These are phyloP conservation scores for Inga oerstediana DNA, from an alignment of 306 rosid genomes.

Conservation along the genomic window DNA sequence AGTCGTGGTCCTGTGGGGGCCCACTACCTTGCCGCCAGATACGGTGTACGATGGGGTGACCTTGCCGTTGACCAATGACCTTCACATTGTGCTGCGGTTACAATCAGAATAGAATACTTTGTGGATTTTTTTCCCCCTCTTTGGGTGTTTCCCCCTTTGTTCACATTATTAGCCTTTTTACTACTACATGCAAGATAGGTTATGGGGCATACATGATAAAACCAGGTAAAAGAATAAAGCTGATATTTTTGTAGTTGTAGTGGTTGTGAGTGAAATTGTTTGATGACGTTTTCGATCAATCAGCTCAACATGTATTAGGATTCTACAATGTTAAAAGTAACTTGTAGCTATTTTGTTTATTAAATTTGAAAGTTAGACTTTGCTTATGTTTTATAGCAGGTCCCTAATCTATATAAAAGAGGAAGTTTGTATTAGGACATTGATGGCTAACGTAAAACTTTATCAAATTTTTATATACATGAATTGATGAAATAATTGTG, in stretches of 20 bases:
- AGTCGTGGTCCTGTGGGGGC: slow-evolving; percentile 94
- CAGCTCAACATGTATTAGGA: slow-evolving; percentile 4
- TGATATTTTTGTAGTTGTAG: not conserved
- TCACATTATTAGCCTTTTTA: slow-evolving; percentile 22
- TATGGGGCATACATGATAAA: slow-evolving; percentile 33
- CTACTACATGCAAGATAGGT: slow-evolving; percentile 23
- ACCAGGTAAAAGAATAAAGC: slow-evolving; percentile 33
- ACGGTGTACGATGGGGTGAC: slow-evolving; percentile 90
- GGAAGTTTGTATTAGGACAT: no score
- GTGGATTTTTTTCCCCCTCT: slow-evolving; percentile 27
- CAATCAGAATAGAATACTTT: slow-evolving; percentile 23
- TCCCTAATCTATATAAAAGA: no score
- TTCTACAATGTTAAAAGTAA: not conserved
- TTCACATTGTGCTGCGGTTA: slow-evolving; percentile 13
- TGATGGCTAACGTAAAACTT: no score
- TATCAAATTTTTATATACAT: no score
- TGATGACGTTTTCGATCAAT: slow-evolving; percentile 2
- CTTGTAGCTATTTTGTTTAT: not conserved
- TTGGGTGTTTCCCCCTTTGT: not conserved
- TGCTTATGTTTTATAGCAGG: no score
- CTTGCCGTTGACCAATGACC: slow-evolving; percentile 53
- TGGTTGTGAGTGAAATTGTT: not conserved
- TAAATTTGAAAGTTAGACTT: no score
- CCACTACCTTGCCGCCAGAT: slow-evolving; percentile 83
- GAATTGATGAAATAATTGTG: no score